These are phyloP conservation scores for Hymenoscyphus scutula DNA, from an alignment of 2,329 filamentous ascomycete species.

Conservation along the genomic window DNA sequence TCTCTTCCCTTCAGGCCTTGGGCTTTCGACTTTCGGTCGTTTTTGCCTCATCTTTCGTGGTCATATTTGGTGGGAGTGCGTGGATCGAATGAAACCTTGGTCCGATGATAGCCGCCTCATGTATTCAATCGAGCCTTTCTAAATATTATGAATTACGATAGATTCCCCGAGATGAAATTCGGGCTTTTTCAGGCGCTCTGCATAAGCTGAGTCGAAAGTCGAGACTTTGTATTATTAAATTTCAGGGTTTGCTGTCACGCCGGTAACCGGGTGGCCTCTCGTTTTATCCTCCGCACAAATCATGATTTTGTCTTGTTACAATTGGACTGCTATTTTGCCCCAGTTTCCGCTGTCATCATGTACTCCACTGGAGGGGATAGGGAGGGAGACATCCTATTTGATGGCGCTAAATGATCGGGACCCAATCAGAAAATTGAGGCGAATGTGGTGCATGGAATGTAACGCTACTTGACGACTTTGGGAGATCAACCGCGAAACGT, in stretches of 20 bases:
- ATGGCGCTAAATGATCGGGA: background rate
- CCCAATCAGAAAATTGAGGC: conserved; percentile 21
- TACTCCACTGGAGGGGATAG: conserved; percentile 2
- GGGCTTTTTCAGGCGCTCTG: background rate
- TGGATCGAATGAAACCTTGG: conserved; percentile 9
- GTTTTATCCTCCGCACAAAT: background rate
- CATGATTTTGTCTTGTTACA: background rate
- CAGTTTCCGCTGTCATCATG: conserved; percentile 14
- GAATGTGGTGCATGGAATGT: conserved; percentile 15
- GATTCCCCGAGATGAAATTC: background rate
- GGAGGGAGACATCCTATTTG: conserved; percentile 11
- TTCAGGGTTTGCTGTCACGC: background rate
- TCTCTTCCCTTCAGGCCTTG: conserved; percentile 3
- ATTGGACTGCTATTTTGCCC: conserved; percentile 19
- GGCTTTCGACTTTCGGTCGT: background rate
- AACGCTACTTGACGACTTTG: conserved; percentile 17
- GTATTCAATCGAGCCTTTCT: conserved; percentile 15
- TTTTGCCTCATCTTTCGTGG: background rate
- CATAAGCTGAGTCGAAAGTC: background rate
- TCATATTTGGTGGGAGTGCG: conserved; percentile 2
- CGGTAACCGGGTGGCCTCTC: conserved; percentile 2
- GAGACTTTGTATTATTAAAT: conserved; percentile 1
- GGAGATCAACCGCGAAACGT: conserved; percentile 27
- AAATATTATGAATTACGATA: conserved; percentile 10
- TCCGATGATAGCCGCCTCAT: conserved; percentile 17